These are phyloP conservation scores for Fagopyrum tataricum DNA, from an alignment of 148 eudicot species.

Conservation along the genomic window DNA sequence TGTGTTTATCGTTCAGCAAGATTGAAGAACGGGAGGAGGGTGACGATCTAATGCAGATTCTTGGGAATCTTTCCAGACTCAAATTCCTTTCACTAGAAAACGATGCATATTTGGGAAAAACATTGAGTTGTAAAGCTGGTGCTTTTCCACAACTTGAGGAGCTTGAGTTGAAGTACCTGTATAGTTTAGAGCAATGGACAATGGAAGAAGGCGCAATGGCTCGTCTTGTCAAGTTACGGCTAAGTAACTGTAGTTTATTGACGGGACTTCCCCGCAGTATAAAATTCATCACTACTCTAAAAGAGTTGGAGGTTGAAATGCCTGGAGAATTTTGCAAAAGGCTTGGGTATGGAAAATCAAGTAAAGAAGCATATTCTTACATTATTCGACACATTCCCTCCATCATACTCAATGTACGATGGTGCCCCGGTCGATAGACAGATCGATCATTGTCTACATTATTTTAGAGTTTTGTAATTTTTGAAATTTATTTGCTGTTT, in stretches of 20 bases:
- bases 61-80: neutral
- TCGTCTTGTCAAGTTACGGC: neutral
- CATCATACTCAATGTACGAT: no score
- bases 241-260: neutral
- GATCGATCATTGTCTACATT: no score
- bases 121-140: neutral
- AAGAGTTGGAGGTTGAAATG: neutral
- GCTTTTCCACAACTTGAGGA: neutral
- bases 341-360: neutral
- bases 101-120: neutral
- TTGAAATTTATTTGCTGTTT: no score
- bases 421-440: no score
- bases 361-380: neutral
- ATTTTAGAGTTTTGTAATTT: no score
- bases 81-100: neutral
- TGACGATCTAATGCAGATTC: neutral
- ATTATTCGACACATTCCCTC: neutral
- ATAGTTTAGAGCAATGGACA: neutral
- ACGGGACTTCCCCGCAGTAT: neutral
- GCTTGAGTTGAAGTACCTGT: neutral
- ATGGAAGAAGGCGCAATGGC: constrained; percentile 2
- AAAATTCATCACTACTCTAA: neutral
- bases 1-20: neutral
- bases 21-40: neutral
- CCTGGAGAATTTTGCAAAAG: neutral